Evolutionary conservation across 306 rosid species (phyloP).

Genomic region (Carpinus fangiana): DNA sequence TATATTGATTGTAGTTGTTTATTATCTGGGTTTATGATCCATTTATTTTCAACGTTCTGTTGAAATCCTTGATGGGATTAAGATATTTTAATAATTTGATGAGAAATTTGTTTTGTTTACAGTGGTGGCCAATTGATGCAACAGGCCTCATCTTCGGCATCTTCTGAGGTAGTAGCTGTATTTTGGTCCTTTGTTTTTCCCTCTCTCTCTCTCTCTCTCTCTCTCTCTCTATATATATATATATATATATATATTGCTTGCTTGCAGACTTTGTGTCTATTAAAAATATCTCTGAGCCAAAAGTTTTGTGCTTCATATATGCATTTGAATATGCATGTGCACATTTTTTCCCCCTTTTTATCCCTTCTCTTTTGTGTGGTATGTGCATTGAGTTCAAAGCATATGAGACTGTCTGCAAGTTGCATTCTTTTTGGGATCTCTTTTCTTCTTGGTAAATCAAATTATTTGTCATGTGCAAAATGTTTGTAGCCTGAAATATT

Average conservation of each 20-base stretch:
- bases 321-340: background rate
- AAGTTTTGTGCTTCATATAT: background rate
- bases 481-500: background rate
- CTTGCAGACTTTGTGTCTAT: background rate
- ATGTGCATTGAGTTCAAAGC: background rate
- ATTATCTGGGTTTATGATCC: constrained; percentile 12
- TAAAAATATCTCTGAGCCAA: background rate
- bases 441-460: background rate
- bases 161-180: constrained; percentile 61
- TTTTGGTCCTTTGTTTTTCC: background rate
- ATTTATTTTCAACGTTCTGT: background rate
- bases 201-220: background rate
- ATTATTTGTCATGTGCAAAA: background rate
- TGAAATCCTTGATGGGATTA: background rate
- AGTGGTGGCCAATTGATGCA: constrained; percentile 53
- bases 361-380: background rate
- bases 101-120: constrained; percentile 34
- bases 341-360: background rate
- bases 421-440: background rate
- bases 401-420: background rate
- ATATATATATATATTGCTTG: background rate
- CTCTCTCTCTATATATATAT: no score
- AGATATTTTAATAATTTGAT: constrained; percentile 23
- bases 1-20: background rate
- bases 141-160: constrained; percentile 61